Percentiles rank a stretch among this genome's conserved stretches.
These are phyloP conservation scores for Persicaria maculosa DNA, from an alignment of 148 eudicot genomes.

Conservation along the genomic window DNA sequence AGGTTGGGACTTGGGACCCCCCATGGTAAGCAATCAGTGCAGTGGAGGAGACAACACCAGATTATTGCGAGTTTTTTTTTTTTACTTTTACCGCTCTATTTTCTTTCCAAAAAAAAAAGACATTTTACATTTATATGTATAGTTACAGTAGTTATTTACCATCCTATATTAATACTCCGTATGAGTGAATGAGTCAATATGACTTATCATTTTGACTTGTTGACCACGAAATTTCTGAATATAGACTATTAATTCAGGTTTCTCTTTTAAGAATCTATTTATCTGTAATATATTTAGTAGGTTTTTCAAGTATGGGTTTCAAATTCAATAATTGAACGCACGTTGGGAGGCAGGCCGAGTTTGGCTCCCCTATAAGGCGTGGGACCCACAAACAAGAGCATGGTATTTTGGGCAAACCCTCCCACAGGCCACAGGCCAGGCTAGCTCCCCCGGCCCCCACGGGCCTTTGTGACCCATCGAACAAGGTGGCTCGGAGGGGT, in stretches of 20 bases:
- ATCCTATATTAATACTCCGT: neutral
- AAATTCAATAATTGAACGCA: slow-evolving; percentile 7
- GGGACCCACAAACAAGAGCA: neutral
- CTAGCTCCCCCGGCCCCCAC: neutral
- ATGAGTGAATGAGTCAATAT: neutral
- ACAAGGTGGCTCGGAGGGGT: too few relatives aligned
- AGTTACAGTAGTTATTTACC: neutral
- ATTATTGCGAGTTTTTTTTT: neutral
- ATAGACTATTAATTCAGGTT: neutral
- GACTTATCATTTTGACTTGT: neutral
- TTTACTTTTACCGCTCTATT: neutral
- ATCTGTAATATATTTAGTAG: neutral
- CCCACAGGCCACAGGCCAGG: neutral
- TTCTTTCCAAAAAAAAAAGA: too few relatives aligned
- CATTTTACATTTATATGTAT: too few relatives aligned
- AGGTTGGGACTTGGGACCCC: neutral
- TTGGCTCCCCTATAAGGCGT: slow-evolving; percentile 3
- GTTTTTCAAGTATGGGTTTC: neutral
- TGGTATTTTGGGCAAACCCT: slow-evolving; percentile 8
- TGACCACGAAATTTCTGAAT: slow-evolving; percentile 4
- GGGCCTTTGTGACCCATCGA: neutral
- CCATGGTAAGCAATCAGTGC: neutral
- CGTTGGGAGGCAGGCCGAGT: neutral
- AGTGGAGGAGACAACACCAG: slow-evolving; percentile 11
- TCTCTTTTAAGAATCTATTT: neutral